These are phyloP conservation scores for Hypomyces rosellus DNA, from an alignment of 2,329 filamentous ascomycete genomes.

Conservation along the genomic window DNA sequence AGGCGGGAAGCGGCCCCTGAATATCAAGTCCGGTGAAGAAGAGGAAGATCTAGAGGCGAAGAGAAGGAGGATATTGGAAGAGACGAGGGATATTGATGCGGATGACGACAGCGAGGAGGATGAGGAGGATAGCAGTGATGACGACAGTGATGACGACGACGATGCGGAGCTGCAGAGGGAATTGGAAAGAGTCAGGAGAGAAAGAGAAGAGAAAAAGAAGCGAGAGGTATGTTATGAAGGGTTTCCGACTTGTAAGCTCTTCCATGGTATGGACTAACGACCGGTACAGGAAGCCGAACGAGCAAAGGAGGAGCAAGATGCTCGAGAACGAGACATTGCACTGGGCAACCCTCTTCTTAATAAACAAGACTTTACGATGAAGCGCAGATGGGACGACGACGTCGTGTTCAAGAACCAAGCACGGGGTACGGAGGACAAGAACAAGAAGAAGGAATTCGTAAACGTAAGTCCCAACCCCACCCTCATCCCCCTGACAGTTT, in stretches of 20 bases:
- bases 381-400: conserved; percentile 94
- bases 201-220: conserved; percentile 44
- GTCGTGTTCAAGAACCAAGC: conserved; percentile 99
- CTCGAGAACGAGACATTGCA: conserved; percentile 81
- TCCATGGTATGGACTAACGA: conserved; percentile 11
- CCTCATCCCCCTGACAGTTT: not conserved
- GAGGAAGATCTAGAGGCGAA: conserved; percentile 75
- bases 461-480: conserved; percentile 56
- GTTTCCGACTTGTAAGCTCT: not conserved
- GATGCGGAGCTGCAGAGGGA: conserved; percentile 84
- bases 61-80: conserved; percentile 77
- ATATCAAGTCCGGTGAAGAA: conserved; percentile 14
- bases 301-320: conserved; percentile 73
- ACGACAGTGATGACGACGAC: conserved; percentile 48
- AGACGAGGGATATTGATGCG: conserved; percentile 82
- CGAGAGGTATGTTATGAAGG: conserved; percentile 22
- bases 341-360: conserved; percentile 90
- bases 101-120: conserved; percentile 55
- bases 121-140: conserved; percentile 48
- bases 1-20: conserved; percentile 52
- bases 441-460: conserved; percentile 88
- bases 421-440: conserved; percentile 84
- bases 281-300: conserved; percentile 64
- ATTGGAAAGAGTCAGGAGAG: conserved; percentile 86
- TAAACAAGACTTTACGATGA: conserved; percentile 80